Base-by-base conservation (phyloP, 164 flowering plant genomes). In the Brasenia schreberi region DNA sequence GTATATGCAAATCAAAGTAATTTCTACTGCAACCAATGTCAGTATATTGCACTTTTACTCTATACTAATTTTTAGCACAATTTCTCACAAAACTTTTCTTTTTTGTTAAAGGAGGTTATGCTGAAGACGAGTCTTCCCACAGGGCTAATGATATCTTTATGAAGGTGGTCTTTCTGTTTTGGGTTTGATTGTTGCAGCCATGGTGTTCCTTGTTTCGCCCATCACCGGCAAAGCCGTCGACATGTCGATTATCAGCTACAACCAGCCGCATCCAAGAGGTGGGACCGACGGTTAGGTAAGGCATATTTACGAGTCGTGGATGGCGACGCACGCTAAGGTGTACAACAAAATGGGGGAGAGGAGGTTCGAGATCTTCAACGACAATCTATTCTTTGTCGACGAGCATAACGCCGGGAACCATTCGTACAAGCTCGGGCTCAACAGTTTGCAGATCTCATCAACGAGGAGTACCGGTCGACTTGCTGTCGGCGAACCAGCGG, bases 401-500 rank as follows among this genome's bases (percentile, higher is more conserved):
- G 84, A 84, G 66, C 94, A 91, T 61, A 91, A 91, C 77, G 71
- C 80, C 1, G 69, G 49, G 68, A 70, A 77, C 43, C 82, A 74
- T 2, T 69, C 81, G 6, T 92, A 81, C 75, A 77, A 75, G 71
- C 42, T 90, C 5, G 96, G 96, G 0, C 64, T 92, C 71, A 92
- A 77, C 72, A 73, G 67, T 92, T 89, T 65, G 98, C 95, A 12
- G 98, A 92, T 76, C 72, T 90, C 63, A 90, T 82, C 17, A 87
- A 87, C 67, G 92, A 87, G 27, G 96, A 92, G 81, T 92, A 80
- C 74, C 72, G 89, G 27, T 43, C 78, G 18, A 69, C 61, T 74
- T 68, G 4, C 67, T 63, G 59, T 42, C 63, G n/a, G 79, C 43
- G 64, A 87, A 83, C 68, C 73, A 73, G 7, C 78, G 95, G 18